Base-by-base conservation (phyloP, 2,329 filamentous ascomycete species). In the Huntiella omanensis region DNA sequence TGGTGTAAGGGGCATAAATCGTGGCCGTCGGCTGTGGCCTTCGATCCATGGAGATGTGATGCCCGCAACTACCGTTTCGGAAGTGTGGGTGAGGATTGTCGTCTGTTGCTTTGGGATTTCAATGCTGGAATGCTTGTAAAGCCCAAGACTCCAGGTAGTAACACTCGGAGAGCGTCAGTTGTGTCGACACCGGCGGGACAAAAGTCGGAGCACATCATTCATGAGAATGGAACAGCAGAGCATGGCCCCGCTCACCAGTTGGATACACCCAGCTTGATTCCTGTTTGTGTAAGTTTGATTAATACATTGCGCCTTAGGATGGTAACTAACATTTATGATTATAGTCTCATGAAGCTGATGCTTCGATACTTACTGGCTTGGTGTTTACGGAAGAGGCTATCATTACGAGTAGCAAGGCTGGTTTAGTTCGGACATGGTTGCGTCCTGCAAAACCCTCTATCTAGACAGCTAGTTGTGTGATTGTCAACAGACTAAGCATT, bases 11-110 rank as follows among this genome's bases (percentile, higher is more conserved):
- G 91, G 3, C 91, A 98, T 62, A 81, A 92, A 52, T 94, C 86
- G 4, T 98, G 86, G 86, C 87, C 98, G 1, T 86, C 85, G 3
- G 77, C 80, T 12, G 84, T 98, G 35, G 84, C 85, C 3, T 98
- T 96, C 59, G 91, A 98, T 59, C 86, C 86, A 0, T 98, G 91
- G 91, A 75, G 87, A 52, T 98, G 91, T 57, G 91, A 98, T 57
- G 85, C 93, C 58, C 77, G 82, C 54, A 96, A 85, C 55, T 98
- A 98, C 62, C 76, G 91, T 1, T 94, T 98, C 56, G 91, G 91
- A 28, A 94, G 85, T 55, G 88, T 98, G 1, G 91, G 88, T 11
- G 88, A 96, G 58, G 91, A 98, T 59, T 84, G 87, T 55, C 73
- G 86, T 48, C 66, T 98, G 13, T 75, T 94, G 49, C 67, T 98